Evolutionary conservation across 495 filamentous ascomycete species (phyloP), one percentile per base, ranked within the genome.

Genomic region (Tirmania nivea): DNA sequence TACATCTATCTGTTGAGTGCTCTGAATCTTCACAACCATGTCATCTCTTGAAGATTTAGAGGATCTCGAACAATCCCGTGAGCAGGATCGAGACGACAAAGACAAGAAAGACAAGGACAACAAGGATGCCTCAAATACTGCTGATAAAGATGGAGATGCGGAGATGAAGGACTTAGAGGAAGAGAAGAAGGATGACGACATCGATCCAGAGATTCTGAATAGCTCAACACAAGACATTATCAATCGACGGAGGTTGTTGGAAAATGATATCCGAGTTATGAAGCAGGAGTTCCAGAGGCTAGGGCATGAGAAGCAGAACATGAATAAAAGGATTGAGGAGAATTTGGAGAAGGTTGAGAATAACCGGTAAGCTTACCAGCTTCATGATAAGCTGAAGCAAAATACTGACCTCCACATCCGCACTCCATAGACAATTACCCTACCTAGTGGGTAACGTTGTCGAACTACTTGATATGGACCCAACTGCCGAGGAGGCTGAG

Each of bases 361-460:
- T 67, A 97, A 97, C 69, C 79, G 86, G 90, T 94, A 73, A 58
- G 74, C 56, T 51, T 54, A 14, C 39, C 19, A n/a, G 37, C 21
- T 39, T 37, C 50, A 56, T 51, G 11, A 25, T 39, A 37, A 34
- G 0, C 42, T 47, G 42, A 53, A 16, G 45, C 57, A 31, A 49
- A 50, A 50, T 31, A 50, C 21, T 50, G 11, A 50, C 48, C 61
- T 55, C 61, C 49, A 37, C 42, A 52, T 55, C 48, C 35, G 54
- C 48, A 39, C 35, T 39, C 34, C 55, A 39, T 60, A 96, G 90
- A 65, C 90, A 97, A 77, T 75, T 97, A 60, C 90, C 90, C 47
- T 97, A 97, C 66, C 83, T 97, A 21, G 90, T 97, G 62, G 90
- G 88, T 60, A 97, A 97, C 62, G 90, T 97, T 31, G 92, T 97